Base-by-base conservation (phyloP, 345 rosid species). In the Rhodamnia argentea region DNA sequence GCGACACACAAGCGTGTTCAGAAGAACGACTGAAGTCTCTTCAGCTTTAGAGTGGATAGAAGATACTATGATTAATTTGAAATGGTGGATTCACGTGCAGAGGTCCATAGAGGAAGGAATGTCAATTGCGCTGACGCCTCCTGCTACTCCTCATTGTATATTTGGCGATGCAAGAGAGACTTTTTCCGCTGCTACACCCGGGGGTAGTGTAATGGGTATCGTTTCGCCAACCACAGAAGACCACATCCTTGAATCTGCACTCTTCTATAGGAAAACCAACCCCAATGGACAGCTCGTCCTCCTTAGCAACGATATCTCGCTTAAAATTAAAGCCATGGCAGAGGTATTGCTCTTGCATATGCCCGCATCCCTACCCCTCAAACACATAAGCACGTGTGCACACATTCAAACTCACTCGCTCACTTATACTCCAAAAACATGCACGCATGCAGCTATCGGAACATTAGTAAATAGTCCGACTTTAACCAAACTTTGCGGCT, bases 301-400 rank as follows among this genome's bases (percentile, higher is more conserved):
- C 87, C 94, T 96, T 52, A 94, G 96, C 87, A 91, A 92, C 15
- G 93, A 94, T 76, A 88, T 74, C 54, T 93, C 93, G 52, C 87
- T 96, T 88, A 96, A 94, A 89, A 91, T 96, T 89, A 94, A 96
- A 87, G 98, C 99, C 90, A 94, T 96, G 94, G 97, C 97, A 85
- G 96, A 97, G 99, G 99, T 96, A 90, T 47, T 5, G 40, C 24
- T 27, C 32, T 51, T 18, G 16, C 57, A 52, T 50, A 53, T 47
- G 8, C 20, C 29, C n/a, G 59, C 60, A n/a, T n/a, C 18, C 26
- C 85, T 57, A 26, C 24, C 51, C 24, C 76, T 12, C 37, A n/a
- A 50, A 20, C 55, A 40, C 26, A 47, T 47, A 14, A 9, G 44
- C 22, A 52, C 10, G 51, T 29, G 32, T 6, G 24, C 40, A n/a